Evolutionary conservation across 306 rosid genomes (phyloP).

Genomic region (Nissolia schottii): DNA sequence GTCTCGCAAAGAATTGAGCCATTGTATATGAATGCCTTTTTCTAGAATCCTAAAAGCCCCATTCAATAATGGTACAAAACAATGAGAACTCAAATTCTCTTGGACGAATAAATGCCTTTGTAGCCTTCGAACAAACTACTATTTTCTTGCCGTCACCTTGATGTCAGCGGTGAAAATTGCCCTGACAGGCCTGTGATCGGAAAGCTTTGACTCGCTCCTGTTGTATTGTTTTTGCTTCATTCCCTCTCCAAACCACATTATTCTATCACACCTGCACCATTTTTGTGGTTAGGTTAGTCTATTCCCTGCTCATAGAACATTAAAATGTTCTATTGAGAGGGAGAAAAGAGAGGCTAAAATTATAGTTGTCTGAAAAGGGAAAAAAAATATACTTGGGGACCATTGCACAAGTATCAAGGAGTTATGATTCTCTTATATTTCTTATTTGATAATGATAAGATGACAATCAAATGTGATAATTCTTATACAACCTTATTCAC

Average conservation of each 20-base stretch:
- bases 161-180: constrained; percentile 41
- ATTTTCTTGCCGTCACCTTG: constrained; percentile 13
- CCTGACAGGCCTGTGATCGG: constrained; percentile 51
- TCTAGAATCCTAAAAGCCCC: not conserved
- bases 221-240: constrained; percentile 41
- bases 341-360: not conserved
- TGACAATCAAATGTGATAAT: too few relatives aligned
- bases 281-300: constrained; percentile 15
- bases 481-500: too few relatives aligned
- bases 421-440: not conserved
- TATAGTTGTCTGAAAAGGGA: not conserved
- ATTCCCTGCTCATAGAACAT: not conserved
- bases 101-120: constrained; percentile 24
- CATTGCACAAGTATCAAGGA: not conserved
- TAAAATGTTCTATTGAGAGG: too few relatives aligned
- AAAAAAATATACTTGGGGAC: not conserved
- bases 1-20: constrained; percentile 28
- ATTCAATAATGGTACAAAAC: not conserved
- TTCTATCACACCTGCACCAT: constrained; percentile 48
- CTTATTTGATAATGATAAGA: too few relatives aligned
- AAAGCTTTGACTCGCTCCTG: constrained; percentile 42
- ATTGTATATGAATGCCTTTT: constrained; percentile 15
- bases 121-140: not conserved
- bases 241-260: constrained; percentile 54
- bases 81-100: constrained; percentile 22